phyloP scores from a whole-genome alignment of 2,329 filamentous ascomycete genomes.

The Xylaria sp. region DNA sequence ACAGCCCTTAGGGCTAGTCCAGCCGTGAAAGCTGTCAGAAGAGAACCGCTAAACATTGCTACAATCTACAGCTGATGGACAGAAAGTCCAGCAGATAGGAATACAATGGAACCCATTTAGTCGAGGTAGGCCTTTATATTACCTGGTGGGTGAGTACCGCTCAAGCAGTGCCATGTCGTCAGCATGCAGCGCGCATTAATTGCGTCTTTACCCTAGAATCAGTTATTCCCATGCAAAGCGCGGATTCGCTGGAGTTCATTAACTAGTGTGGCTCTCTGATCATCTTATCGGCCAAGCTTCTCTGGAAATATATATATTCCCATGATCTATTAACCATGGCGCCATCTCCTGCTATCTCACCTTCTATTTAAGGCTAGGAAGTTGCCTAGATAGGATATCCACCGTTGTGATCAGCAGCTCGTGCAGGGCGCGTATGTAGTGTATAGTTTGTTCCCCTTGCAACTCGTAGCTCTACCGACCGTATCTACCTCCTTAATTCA shows the following conservation, averaged over 20 bases:
- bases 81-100: neutral
- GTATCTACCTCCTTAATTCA: neutral
- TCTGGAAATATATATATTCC: neutral
- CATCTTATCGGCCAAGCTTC: constrained; percentile 1
- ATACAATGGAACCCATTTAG: neutral
- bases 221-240: constrained; percentile 7
- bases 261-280: constrained; percentile 14
- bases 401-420: constrained; percentile 7
- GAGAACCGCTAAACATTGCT: constrained; percentile 37
- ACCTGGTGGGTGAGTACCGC: neutral
- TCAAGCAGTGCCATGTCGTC: constrained; percentile 25
- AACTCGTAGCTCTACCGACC: neutral
- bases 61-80: constrained; percentile 9
- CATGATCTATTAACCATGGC: constrained; percentile 22
- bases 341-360: constrained; percentile 26
- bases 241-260: constrained; percentile 11
- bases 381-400: constrained; percentile 1
- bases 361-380: constrained; percentile 33
- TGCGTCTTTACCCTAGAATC: neutral
- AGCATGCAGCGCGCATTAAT: constrained; percentile 25
- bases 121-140: constrained; percentile 21
- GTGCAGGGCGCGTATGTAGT: neutral
- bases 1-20: constrained; percentile 37
- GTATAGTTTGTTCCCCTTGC: constrained; percentile 5
- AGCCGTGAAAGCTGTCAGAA: constrained; percentile 35